Evolutionary conservation across 306 rosid species (phyloP), one percentile per base, ranked within the genome.

Genomic region (Acacia confusa): DNA sequence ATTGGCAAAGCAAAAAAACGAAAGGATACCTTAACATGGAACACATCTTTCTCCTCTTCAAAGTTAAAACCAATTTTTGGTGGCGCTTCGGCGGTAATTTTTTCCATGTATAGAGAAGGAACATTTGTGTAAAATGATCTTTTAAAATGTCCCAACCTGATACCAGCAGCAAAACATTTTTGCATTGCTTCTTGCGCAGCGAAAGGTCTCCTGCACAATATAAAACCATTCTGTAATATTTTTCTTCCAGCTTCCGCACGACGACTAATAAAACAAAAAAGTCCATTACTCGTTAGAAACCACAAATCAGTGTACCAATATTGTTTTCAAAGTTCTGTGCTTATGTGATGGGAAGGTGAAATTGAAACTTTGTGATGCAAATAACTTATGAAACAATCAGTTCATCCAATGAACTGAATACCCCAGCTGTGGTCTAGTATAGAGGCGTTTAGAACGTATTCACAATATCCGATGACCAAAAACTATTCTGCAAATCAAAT

Each of bases 1-100:
- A 25, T 15, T 41, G 48, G 64, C 44, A 78, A 55, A 50, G 63
- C 43, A 52, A 9, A 45, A 30, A 17, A 30, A 11, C 47, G 76
- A 78, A 48, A 9, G 79, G 52, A 38, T 84, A 88, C 92, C 87
- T 83, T 75, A 6, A 88, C 85, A 28, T 66, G 79, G 84, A 81
- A 90, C n/a, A 68, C 17, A 14, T 87, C 88, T 71, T 87, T 90
- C 53, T 87, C 89, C 73, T 53, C 76, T 72, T 27, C 81, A 81
- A 83, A 89, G 11, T 82, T 52, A 76, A 82, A 58, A 6, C 85
- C 76, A 78, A 81, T 74, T 4, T 58, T 50, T 11, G 83, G 74
- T 48, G 65, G 69, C 41, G 67, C 88, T 70, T 84, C 67, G 2
- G 47, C 45, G 17, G 67, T 20, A 38, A 87, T 74, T 63, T 83